These are phyloP conservation scores for Austroboletus sp. DNA, from an alignment of 1,284 basidiomycete species.

Conservation along the genomic window DNA sequence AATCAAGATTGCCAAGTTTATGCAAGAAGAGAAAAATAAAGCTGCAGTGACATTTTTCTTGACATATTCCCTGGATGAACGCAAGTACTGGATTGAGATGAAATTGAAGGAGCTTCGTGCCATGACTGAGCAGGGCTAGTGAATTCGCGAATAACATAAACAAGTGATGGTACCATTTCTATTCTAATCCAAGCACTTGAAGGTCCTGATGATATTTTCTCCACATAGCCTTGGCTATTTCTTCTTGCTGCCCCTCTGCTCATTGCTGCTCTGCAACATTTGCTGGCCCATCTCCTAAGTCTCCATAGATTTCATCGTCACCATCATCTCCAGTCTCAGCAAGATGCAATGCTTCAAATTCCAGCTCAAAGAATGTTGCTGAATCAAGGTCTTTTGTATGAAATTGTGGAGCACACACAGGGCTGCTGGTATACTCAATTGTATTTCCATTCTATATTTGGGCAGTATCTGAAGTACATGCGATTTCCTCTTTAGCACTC, in stretches of 20 bases:
- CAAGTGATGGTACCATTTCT: no score
- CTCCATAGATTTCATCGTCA: background rate
- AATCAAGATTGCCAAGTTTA: no score
- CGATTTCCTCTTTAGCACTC: background rate
- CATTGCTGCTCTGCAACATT: background rate
- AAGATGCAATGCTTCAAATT: background rate
- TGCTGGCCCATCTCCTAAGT: background rate
- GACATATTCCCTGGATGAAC: no score
- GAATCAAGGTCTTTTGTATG: background rate
- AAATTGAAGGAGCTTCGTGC: no score
- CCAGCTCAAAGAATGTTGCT: background rate
- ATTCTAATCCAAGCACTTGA: no score
- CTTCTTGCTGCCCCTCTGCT: constrained; percentile 4
- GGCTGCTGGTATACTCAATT: background rate
- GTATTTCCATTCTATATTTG: background rate
- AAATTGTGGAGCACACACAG: background rate
- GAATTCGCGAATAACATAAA: no score
- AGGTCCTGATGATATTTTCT: constrained; percentile 5
- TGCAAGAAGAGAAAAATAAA: no score
- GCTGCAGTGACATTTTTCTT: no score
- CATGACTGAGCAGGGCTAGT: no score
- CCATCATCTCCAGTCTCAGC: background rate
- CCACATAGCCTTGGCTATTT: constrained; percentile 17
- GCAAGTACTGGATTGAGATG: no score
- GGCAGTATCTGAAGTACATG: background rate